Conservation (phyloP, 352 stramenopile species). For the Phytophthora idaei region DNA sequence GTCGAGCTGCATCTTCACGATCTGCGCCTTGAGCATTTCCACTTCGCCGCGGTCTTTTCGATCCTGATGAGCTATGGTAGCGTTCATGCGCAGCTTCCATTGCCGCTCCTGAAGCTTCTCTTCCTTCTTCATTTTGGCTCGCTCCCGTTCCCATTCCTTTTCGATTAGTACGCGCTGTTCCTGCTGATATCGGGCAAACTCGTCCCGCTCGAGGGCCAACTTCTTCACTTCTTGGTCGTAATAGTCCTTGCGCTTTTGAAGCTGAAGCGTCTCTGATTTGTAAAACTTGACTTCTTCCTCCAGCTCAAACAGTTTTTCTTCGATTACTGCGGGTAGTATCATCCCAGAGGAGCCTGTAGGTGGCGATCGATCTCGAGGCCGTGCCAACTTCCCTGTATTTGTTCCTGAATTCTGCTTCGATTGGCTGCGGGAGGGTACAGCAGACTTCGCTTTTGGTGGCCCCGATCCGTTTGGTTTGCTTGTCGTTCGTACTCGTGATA, state of each 20-base stretch:
- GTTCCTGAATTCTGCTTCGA: slow-evolving; percentile 16
- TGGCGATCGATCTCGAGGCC: slow-evolving; percentile 14
- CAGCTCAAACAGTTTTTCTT: slow-evolving; percentile 81
- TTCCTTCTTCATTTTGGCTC: slow-evolving; percentile 79
- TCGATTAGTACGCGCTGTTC: slow-evolving; percentile 61
- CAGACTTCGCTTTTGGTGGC: slow-evolving; percentile 12
- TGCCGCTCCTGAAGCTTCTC: slow-evolving; percentile 71
- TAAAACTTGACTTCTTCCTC: slow-evolving; percentile 90
- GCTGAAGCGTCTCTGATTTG: slow-evolving; percentile 78
- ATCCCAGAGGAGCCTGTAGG: slow-evolving; percentile 17
- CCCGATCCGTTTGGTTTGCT: slow-evolving; percentile 11
- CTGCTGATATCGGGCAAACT: slow-evolving; percentile 57
- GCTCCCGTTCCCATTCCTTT: slow-evolving; percentile 72
- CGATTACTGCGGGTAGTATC: slow-evolving; percentile 67
- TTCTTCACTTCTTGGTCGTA: slow-evolving; percentile 71
- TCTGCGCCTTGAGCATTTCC: slow-evolving; percentile 80
- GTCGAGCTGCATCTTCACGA: slow-evolving; percentile 83
- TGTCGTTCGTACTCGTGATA: background rate
- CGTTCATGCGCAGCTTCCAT: slow-evolving; percentile 72
- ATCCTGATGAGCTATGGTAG: slow-evolving; percentile 54
- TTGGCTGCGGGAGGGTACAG: background rate
- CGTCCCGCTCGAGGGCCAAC: slow-evolving; percentile 52
- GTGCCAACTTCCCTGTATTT: slow-evolving; percentile 9
- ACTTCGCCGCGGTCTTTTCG: slow-evolving; percentile 72
- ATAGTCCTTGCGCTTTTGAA: slow-evolving; percentile 74